Evolutionary conservation across 164 flowering plant genomes (phyloP).

Genomic region (Piper longum): DNA sequence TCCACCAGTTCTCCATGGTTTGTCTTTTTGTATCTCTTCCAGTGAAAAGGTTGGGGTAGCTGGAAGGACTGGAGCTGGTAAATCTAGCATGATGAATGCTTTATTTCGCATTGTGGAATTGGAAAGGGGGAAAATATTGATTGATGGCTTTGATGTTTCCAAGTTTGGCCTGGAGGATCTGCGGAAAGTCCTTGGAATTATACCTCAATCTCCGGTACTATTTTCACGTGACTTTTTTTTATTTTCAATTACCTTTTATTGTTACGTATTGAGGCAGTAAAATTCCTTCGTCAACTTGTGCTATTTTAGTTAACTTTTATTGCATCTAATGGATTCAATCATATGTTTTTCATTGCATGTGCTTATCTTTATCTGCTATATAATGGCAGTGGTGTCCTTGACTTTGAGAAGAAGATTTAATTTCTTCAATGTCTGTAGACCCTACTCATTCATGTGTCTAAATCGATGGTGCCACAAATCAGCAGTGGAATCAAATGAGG

Average conservation of each 20-base stretch:
- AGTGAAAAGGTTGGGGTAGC: constrained; percentile 94
- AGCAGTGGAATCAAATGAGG: too few relatives aligned
- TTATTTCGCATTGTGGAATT: constrained; percentile 89
- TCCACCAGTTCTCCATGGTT: constrained; percentile 90
- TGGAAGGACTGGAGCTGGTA: constrained; percentile 99
- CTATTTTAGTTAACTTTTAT: neutral
- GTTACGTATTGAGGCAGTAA: neutral
- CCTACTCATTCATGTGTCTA: too few relatives aligned
- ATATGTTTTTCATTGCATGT: too few relatives aligned
- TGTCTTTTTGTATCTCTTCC: constrained; percentile 59
- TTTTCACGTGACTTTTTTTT: constrained; percentile 65
- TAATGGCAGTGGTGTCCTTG: too few relatives aligned
- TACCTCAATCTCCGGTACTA: constrained; percentile 94
- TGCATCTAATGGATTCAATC: too few relatives aligned
- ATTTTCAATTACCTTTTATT: neutral
- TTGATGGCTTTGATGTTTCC: constrained; percentile 65
- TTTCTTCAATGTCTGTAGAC: too few relatives aligned
- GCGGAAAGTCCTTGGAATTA: constrained; percentile 89
- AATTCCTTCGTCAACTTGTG: neutral
- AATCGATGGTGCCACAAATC: too few relatives aligned
- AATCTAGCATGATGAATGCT: constrained; percentile 97
- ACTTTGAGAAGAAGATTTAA: too few relatives aligned
- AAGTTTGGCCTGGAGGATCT: constrained; percentile 81
- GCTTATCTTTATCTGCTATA: too few relatives aligned
- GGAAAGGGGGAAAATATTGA: constrained; percentile 77